Evolutionary conservation across 805 yeast genomes (phyloP), one percentile per base, ranked within the genome.

Genomic region (Ascoidea tarda): DNA sequence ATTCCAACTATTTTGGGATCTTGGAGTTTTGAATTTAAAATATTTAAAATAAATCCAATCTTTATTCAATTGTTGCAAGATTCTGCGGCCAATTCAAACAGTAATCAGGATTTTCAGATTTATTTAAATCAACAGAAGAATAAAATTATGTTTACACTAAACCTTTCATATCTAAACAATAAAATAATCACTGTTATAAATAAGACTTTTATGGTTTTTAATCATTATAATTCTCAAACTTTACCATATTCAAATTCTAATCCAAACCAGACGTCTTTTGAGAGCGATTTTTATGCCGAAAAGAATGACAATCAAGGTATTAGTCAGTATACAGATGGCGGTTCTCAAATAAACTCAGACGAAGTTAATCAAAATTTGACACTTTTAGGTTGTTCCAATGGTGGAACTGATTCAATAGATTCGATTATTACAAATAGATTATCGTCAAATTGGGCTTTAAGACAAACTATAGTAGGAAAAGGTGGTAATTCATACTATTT

Each of bases 401-500:
- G 81, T 1, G 59, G 77, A 51, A 74, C 73, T 52, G 86, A 82
- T 54, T 71, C 75, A 32, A 75, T 84, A 59, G 87, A 81, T 50
- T 61, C 64, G 45, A 71, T 86, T 48, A 63, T 82, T 1, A 69
- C 69, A 21, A 73, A 73, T 38, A 82, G 84, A 59, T 64, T 87
- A 52, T 84, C 80, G 61, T 77, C 86, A 57, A 62, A 82, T 50
- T 87, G 95, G 95, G 66, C 72, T 0, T 71, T 77, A 48, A 70
- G 87, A 55, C 95, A 87, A 63, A 70, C 76, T 6, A 74, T 85
- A 50, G 76, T 78, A 59, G 93, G 91, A 1, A 90, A 84, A 55
- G 83, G 84, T 6, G 95, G 95, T 0, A 74, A 75, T 51, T 76
- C 78, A 5, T 86, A 82, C 60, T 76, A 77, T 55, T 60, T 84